phyloP scores from a whole-genome alignment of 805 yeast species.

The Candida suzukii region DNA sequence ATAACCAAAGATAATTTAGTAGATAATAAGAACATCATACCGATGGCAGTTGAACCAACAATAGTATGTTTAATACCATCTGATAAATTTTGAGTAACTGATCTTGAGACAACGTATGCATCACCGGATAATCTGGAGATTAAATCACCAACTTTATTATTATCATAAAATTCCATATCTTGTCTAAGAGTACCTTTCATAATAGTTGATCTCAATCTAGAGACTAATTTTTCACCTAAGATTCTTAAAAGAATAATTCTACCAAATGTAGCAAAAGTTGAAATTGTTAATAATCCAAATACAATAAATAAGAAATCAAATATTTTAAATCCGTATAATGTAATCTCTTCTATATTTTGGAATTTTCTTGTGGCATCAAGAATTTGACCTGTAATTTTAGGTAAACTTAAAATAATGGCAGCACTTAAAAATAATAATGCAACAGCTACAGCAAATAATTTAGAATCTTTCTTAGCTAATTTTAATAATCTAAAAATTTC shows the following conservation, averaged over 20 bases:
- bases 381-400: constrained; percentile 49
- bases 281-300: constrained; percentile 57
- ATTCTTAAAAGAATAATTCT: constrained; percentile 68
- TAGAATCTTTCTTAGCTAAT: constrained; percentile 39
- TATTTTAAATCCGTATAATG: constrained; percentile 52
- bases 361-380: constrained; percentile 39
- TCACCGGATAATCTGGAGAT: constrained; percentile 84
- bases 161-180: constrained; percentile 86
- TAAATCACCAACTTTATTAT: constrained; percentile 86
- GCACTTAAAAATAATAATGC: constrained; percentile 40
- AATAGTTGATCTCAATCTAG: constrained; percentile 71
- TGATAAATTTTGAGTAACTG: constrained; percentile 82
- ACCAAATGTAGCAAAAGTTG: constrained; percentile 76
- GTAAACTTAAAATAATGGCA: constrained; percentile 43
- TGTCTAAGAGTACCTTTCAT: constrained; percentile 75
- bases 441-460: constrained; percentile 35
- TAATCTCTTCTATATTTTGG: constrained; percentile 16
- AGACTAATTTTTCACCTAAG: constrained; percentile 83
- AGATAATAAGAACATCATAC: constrained; percentile 87
- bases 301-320: constrained; percentile 54
- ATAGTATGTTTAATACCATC: constrained; percentile 84
- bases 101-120: constrained; percentile 80
- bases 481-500: constrained; percentile 34
- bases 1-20: constrained; percentile 73
- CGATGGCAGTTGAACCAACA: constrained; percentile 75